Base-by-base conservation (phyloP, 2,329 filamentous ascomycete species). In the Pseudogymnoascus sp. region DNA sequence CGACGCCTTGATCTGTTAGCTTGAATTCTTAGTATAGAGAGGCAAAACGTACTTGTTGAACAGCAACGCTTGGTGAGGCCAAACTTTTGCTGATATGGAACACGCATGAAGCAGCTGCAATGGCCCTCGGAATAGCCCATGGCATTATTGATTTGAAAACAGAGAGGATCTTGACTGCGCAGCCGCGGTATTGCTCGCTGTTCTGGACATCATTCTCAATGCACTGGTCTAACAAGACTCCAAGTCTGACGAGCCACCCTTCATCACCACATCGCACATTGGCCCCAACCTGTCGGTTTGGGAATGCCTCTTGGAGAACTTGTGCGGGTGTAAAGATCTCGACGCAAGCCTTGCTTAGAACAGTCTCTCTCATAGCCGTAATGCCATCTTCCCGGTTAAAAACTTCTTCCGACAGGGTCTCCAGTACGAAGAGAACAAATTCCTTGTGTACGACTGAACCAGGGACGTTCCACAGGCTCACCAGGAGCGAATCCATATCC, bases 351-450 rank as follows among this genome's bases (percentile, higher is more conserved):
- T 91, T 90, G 73, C 92, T 96, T 66, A 99, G 83, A 63, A 90
- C 85, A 61, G 87, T 89, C 73, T 93, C 90, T 67, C 93, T 86
- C 70, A 96, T 79, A 15, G 89, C 89, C 13, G 93, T 92, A 4
- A 92, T 87, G 1, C 90, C 83, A 75, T 97, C 95, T 72, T 97
- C 95, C 36, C 90, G 87, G 68, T 89, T 90, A 77, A 97, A 96
- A 61, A 97, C 86, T 74, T 97, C 95, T 69, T 97, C 95, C 2
- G 93, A 96, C 35, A 99, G 81, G 17, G 89, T 93, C 78, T 97
- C 95, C 61, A 99, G 82, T 50, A 97, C 85, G 65, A 88, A 89
- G 35, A 99, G 82, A 33, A 97, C 93, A 63, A 97, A 84, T 73
- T 95, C 89, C 76, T 96, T 95, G 74, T 87, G 84, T 7, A 83